Base-by-base conservation (phyloP, 805 yeast species). In the Candida pini region DNA sequence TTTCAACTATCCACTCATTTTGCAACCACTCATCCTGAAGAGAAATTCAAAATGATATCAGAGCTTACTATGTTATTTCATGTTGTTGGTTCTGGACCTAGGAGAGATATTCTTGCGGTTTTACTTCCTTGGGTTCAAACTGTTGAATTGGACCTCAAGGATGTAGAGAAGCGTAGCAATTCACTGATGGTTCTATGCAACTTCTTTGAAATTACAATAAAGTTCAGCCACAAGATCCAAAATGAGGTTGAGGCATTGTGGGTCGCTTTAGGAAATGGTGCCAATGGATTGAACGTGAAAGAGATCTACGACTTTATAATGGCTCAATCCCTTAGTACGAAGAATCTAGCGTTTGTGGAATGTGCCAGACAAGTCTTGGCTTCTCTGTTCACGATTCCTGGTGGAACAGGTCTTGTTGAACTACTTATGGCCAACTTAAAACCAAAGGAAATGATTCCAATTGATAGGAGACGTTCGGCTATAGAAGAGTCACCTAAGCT, bases 161-260 rank as follows among this genome's bases (percentile, higher is more conserved):
- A 40, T 26, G 53, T 61, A 6, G 47, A 59, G 5, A 67, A 67
- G 22, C 65, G 65, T 17, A 69, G 43, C 12, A 45, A 53, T 17
- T 63, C 74, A 1, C 55, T 69, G 32, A 86, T 89, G 94, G 86
- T 87, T 2, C 51, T 90, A 45, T 74, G 73, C 41, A 88, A 89
- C 43, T 60, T 90, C 35, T 76, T 89, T 54, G 97, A 86, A 46
- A 81, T 92, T 26, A 87, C 97, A 0, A 76, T 87, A 24, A 76
- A 76, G 39, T 84, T 81, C 47, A 76, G 89, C 33, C 79, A 81
- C 30, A 66, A 68, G 10, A 76, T 86, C 45, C 85, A 86, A 28
- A 82, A 81, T 48, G 97, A 88, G 48, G 86, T 92, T 9, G 97
- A 89, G 55, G 95, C 95, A 0, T 59, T 92, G 16, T 92, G 99